Conservation (phyloP, 495 filamentous ascomycete species). For the Penicillium chermesinum region DNA sequence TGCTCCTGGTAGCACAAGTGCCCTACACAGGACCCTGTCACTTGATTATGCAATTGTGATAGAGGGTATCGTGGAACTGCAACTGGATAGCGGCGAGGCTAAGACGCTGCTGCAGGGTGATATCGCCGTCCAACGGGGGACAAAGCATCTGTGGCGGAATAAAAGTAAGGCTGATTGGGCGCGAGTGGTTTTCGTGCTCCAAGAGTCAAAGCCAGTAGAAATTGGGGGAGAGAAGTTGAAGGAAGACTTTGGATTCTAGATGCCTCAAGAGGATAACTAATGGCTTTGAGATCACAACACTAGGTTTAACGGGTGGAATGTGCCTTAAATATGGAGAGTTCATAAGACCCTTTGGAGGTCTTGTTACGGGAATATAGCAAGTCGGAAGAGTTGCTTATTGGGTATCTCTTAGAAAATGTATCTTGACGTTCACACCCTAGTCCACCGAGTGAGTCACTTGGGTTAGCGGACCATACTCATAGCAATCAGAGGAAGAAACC, state of each 20-base stretch:
- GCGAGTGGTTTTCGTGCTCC: background rate
- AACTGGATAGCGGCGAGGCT: conserved; percentile 56
- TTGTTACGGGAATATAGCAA: too few relatives aligned
- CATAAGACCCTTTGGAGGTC: background rate
- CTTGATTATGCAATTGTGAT: conserved; percentile 65
- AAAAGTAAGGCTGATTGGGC: background rate
- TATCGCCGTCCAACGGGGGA: conserved; percentile 58
- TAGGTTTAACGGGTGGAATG: too few relatives aligned
- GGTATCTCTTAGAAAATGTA: background rate
- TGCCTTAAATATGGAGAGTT: too few relatives aligned
- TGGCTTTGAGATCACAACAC: too few relatives aligned
- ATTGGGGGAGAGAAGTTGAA: background rate
- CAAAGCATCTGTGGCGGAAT: conserved; percentile 64
- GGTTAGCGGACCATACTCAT: too few relatives aligned
- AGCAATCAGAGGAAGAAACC: too few relatives aligned
- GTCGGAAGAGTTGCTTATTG: background rate
- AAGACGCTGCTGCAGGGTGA: conserved; percentile 56
- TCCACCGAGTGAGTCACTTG: background rate
- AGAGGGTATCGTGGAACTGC: conserved; percentile 57
- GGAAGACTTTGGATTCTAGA: background rate
- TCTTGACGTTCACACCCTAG: too few relatives aligned
- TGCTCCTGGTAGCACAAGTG: conserved; percentile 45
- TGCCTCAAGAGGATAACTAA: background rate
- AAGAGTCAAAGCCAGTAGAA: background rate
- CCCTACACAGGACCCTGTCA: conserved; percentile 60